Conservation (phyloP, 2,329 filamentous ascomycete genomes). For the Fulvia fulva region DNA sequence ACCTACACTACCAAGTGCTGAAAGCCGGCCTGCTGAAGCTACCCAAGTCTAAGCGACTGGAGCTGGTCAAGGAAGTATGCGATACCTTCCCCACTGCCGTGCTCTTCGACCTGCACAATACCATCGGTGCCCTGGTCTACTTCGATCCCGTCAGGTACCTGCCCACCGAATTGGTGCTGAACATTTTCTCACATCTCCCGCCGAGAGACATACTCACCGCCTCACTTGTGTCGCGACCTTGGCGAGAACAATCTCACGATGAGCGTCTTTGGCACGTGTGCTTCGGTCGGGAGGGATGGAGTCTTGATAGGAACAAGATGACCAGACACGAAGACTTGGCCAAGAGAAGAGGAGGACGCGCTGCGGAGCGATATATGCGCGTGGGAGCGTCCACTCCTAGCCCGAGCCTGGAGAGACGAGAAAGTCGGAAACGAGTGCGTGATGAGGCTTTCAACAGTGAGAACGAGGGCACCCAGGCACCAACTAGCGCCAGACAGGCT, state of each 20-base stretch:
- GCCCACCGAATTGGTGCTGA: constrained; percentile 84
- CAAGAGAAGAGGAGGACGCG: constrained; percentile 11
- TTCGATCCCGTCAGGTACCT: constrained; percentile 86
- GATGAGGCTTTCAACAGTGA: constrained; percentile 33
- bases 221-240: constrained; percentile 72
- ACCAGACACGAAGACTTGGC: constrained; percentile 18
- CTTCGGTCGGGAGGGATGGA: constrained; percentile 82
- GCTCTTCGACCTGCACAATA: constrained; percentile 16
- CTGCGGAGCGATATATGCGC: constrained; percentile 37
- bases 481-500: neutral
- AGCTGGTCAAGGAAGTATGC: constrained; percentile 13
- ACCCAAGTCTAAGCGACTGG: neutral
- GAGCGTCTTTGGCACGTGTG: constrained; percentile 80
- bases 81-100: constrained; percentile 15
- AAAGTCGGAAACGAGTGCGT: constrained; percentile 30
- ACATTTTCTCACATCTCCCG: constrained; percentile 82
- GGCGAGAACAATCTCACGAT: constrained; percentile 78
- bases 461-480: constrained; percentile 17
- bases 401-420: constrained; percentile 24
- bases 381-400: constrained; percentile 61
- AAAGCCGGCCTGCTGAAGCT: constrained; percentile 1
- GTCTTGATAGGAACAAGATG: constrained; percentile 31
- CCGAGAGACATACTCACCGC: constrained; percentile 75
- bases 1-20: neutral
- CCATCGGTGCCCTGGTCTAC: constrained; percentile 62